Base-by-base conservation (phyloP, 1,284 basidiomycete genomes). In the Naganishia cerealis region DNA sequence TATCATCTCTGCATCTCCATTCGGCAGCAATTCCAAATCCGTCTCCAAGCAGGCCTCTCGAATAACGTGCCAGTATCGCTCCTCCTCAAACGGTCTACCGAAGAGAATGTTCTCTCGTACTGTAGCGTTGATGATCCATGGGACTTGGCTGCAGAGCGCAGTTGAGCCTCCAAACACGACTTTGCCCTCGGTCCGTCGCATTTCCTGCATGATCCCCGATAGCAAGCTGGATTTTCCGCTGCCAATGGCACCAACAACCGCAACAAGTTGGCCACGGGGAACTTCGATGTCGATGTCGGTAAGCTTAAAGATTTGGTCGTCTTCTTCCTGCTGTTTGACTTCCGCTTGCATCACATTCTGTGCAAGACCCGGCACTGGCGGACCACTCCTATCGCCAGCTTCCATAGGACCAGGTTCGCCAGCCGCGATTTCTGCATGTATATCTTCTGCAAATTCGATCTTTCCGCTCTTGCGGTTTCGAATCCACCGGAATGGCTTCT, bases 41-140 rank as follows among this genome's bases (percentile, higher is more conserved):
- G 63, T 50, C 6, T 61, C 40, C 7, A 79, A 68, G n/a, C 68
- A 72, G 43, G 76, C 77, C 9, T 73, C 72, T 0, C 69, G 67
- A 21, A 78, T 72, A 21, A 73, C 71, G 7, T 68, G 40, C 40
- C 72, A 57, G 10, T 77, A 67, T 8, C 73, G 61, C 0, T 54
- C 66, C 9, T 65, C 38, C 57, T 79, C 72, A 16, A 73, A 58
- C 5, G 70, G 57, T 21, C 70, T 61, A 46, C 48, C 69, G 50
- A 79, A 78, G 0, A 73, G 61, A 43, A 79, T 78, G 66, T 79
- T 79, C 38, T 87, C 84, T 52, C 85, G 82, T 15, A 91, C 75
- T 0, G 87, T 87, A 0, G 86, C 85, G 70, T 88, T 87, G 78
- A 86, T 85, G 69, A 91, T 87, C 88, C 90, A 92, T 0, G 90